Percentiles rank a stretch among this genome's conserved stretches.
Evolutionary conservation across 495 filamentous ascomycete genomes (phyloP).

Genomic region (Neurospora africana): DNA sequence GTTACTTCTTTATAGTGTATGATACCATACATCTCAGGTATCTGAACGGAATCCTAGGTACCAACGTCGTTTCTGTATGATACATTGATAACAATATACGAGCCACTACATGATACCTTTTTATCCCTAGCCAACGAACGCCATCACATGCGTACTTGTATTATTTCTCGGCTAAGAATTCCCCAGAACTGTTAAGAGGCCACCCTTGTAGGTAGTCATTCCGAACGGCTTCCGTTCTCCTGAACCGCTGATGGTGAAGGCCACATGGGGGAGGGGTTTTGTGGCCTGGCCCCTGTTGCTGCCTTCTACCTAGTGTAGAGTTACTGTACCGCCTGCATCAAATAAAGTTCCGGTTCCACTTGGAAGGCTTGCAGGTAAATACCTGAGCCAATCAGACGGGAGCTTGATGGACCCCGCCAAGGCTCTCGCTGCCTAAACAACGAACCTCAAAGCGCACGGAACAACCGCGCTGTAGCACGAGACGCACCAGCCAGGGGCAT

Average conservation of each 20-base stretch:
- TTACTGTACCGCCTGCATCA: background rate
- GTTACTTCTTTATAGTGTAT: background rate
- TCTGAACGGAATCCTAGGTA: no score
- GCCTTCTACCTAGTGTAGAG: background rate
- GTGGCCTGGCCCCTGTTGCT: background rate
- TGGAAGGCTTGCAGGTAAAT: background rate
- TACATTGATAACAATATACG: background rate
- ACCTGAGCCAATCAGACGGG: background rate
- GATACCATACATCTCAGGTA: background rate
- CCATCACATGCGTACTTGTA: no score
- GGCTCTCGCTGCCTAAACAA: background rate
- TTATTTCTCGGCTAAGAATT: no score
- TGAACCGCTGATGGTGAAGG: background rate
- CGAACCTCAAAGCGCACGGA: background rate
- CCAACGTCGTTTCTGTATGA: background rate
- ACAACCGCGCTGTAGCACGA: background rate
- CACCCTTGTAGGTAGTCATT: background rate
- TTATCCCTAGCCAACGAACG: background rate
- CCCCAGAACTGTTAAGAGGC: background rate
- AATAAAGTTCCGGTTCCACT: background rate
- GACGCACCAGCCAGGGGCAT: background rate
- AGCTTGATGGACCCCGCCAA: background rate
- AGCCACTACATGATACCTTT: background rate
- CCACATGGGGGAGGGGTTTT: background rate
- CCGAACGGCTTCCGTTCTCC: background rate